A percentile compares a stretch with the other conserved stretches of the same genome.
Evolutionary conservation across 208 protist species (phyloP).

Genomic region (Acanthamoeba triangularis): DNA sequence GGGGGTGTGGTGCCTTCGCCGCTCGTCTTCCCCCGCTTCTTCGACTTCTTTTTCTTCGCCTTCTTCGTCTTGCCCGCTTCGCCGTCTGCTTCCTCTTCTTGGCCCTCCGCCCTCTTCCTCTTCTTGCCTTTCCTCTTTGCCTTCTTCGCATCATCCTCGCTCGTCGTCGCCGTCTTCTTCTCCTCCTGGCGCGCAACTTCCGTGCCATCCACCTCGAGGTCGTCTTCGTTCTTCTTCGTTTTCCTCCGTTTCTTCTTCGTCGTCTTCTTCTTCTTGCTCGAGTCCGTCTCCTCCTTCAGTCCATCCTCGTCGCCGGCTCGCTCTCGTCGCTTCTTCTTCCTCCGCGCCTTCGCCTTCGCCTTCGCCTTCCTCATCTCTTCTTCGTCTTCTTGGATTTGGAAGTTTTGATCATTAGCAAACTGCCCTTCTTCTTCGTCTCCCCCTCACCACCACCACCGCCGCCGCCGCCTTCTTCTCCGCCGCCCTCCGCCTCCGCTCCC

Average conservation of each 20-base stretch:
- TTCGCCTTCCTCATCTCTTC: constrained; percentile 12
- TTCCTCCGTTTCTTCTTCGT: background rate
- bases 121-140: too few species aligned
- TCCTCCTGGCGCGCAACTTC: background rate
- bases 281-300: background rate
- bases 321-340: background rate
- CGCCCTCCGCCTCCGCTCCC: background rate
- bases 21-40: too few species aligned
- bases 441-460: background rate
- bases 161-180: background rate
- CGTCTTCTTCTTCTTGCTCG: background rate
- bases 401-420: background rate
- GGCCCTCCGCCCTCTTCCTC: too few species aligned
- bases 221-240: background rate
- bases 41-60: too few species aligned
- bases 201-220: too few species aligned
- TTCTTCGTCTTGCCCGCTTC: background rate
- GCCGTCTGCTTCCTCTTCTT: too few species aligned
- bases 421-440: constrained; percentile 26
- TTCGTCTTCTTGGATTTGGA: constrained; percentile 48
- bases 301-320: background rate
- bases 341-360: background rate
- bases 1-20: too few species aligned
- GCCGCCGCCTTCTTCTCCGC: background rate
- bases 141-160: too few species aligned